Base-by-base conservation (phyloP, 257 asterid genomes). In the Solanum pennellii region DNA sequence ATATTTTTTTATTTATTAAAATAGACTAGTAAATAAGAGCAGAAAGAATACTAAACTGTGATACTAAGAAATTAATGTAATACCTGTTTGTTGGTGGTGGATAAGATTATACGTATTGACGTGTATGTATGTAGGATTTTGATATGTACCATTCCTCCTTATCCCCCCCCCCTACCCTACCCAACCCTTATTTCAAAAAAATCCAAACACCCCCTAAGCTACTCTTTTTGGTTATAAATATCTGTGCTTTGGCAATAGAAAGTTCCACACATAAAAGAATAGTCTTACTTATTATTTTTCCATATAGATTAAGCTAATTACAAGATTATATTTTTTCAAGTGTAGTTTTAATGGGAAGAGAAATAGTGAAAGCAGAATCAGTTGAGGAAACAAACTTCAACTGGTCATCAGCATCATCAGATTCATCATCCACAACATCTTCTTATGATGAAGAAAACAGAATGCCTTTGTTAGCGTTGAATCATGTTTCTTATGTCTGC, bases 401-500 rank as follows among this genome's bases (percentile, higher is more conserved):
- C 44, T 84, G 56, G 79, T 65, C 87, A 6, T 83, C 86, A 42
- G 37, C 13, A 15, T 87, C 89, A 35, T 83, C 86, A 42, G 37
- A 21, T 21, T 87, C 89, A 35, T 39, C 85, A 21, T 77, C 88
- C 3, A 6, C 72, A 14, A 13, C 73, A 45, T 85, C 87, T 3
- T 86, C 79, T 0, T 65, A 31, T 12, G 84, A 39, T 16, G 73
- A 47, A 4, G 59, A 37, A 5, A 87, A 82, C 33, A 87, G 90
- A 62, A 23, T 91, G 87, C 98, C 97, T 7, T 42, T 90, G 85
- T 82, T 94, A 89, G 89, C 97, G 11, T 72, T 95, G 56, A 95
- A 95, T 84, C 98, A 94, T 66, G 97, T 95, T 41, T 95, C 98
- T 1, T 94, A 83, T 75, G 93, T 95, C n/a, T 94, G 96, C 91